These are phyloP conservation scores for Nadsonia commutata DNA, from an alignment of 1,139 yeast species.

Conservation along the genomic window DNA sequence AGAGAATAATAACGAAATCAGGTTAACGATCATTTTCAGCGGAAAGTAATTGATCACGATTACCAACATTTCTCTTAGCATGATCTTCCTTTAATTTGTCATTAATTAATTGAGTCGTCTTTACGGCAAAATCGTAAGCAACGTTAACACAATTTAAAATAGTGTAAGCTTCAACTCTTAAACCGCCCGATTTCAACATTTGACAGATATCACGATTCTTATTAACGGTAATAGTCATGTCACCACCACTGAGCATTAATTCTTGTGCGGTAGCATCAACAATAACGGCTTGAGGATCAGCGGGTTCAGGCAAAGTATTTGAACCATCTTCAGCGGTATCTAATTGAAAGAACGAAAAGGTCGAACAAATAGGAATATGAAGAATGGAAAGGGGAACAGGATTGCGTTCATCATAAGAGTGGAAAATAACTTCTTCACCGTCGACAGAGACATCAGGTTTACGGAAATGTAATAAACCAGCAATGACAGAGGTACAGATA, in stretches of 20 bases:
- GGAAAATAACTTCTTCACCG: conserved; percentile 53
- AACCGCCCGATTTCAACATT: conserved; percentile 79
- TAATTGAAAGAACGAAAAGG: conserved; percentile 62
- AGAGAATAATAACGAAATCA: background rate
- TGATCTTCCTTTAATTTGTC: conserved; percentile 43
- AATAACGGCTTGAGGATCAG: conserved; percentile 33
- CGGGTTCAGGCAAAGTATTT: conserved; percentile 19
- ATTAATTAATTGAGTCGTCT: conserved; percentile 51
- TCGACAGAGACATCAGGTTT: conserved; percentile 72
- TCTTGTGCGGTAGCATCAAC: conserved; percentile 71
- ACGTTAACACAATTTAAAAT: conserved; percentile 55
- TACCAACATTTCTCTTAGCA: conserved; percentile 20
- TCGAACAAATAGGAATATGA: conserved; percentile 85
- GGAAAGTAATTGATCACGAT: conserved; percentile 17
- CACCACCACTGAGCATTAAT: conserved; percentile 64
- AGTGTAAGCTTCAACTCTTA: conserved; percentile 61
- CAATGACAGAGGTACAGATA: conserved; percentile 79
- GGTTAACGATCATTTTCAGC: conserved; percentile 21
- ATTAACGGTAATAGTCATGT: conserved; percentile 71
- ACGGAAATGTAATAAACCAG: conserved; percentile 67
- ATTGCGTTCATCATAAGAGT: conserved; percentile 69
- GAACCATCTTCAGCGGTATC: conserved; percentile 8
- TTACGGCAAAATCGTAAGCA: conserved; percentile 51
- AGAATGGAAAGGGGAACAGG: conserved; percentile 76
- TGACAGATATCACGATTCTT: conserved; percentile 86